Base-by-base conservation (phyloP, 2,329 filamentous ascomycete species). In the Botrytis medusae region DNA sequence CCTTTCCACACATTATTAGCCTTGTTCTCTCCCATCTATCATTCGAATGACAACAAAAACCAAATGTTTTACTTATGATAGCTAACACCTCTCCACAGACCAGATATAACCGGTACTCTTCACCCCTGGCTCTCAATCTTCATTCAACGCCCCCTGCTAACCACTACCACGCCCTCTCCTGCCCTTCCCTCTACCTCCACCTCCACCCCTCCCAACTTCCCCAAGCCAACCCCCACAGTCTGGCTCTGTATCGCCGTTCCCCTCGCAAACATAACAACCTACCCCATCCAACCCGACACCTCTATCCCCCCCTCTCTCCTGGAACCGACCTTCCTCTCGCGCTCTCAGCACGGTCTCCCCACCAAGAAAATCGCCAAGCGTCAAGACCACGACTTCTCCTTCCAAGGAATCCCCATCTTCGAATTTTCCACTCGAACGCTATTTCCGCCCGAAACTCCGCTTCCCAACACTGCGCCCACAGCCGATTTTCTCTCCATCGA, bases 211-310 rank as follows among this genome's bases (percentile, higher is more conserved):
- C 77, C 76, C 20, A 76, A 78, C 65, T 79, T 79, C 71, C 75
- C 75, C 1, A 12, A 65, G 4, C 76, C 76, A 16, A 71, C 75
- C 10, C 76, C 76, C 12, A 72, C 63, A 20, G 75, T 75, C 18
- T 80, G 77, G 76, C 62, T 81, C 51, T 75, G 76, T 0, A 78
- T 81, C 68, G 79, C 79, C 20, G 78, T 77, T n/a, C 79, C 79
- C 4, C 59, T 77, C 3, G 44, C 71, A 29, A 74, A 80, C 67
- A 65, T 79, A 34, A 78, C 74, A 9, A 40, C 54, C 18, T 78
- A 79, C 67, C 72, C 73, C 9, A 62, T 62, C 2, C 46, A 60
- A 20, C 64, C 54, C 7, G 76, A 77, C 16, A 71, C 72, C 20
- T 34, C 37, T 5, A 7, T 69, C 1, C 54, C 70, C 25, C 40